phyloP scores from a whole-genome alignment of 2,329 filamentous ascomycete species.

The Tolypocladium album region DNA sequence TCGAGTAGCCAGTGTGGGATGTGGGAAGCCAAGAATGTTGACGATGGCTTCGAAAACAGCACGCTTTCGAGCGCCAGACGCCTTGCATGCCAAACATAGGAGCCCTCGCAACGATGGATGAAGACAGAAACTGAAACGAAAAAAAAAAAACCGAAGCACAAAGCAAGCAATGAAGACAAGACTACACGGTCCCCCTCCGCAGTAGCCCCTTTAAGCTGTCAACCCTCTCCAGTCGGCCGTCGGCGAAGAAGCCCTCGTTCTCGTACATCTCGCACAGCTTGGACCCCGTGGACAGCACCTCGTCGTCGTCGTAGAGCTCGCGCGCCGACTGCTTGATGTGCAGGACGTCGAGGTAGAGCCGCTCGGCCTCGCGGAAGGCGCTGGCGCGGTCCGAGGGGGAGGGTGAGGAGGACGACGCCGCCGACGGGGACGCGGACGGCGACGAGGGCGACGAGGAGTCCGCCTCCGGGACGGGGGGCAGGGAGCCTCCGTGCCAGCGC shows the following conservation, averaged over 20 bases:
- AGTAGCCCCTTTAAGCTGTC: conserved; percentile 3
- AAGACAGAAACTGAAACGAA: not conserved
- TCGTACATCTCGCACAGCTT: conserved; percentile 18
- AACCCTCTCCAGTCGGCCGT: conserved; percentile 9
- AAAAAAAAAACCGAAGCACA: not conserved
- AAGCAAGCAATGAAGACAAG: not conserved
- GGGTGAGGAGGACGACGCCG: not conserved
- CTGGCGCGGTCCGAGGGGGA: conserved; percentile 1
- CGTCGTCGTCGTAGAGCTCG: conserved; percentile 11
- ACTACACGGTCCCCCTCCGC: not conserved
- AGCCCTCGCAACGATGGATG: too few relatives aligned
- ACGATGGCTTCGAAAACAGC: not conserved
- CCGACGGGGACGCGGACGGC: not conserved
- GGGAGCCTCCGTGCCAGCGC: conserved; percentile 6
- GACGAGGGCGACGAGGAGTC: not conserved
- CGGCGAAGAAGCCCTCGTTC: conserved; percentile 13
- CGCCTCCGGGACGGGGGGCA: conserved; percentile 2
- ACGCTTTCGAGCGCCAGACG: not conserved
- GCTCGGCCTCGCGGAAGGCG: conserved; percentile 13
- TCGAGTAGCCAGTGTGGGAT: too few relatives aligned
- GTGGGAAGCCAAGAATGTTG: too few relatives aligned
- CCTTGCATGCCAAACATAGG: not conserved
- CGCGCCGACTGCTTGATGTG: conserved; percentile 10
- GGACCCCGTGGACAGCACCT: conserved; percentile 11
- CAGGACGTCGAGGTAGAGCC: conserved; percentile 14